phyloP scores from a whole-genome alignment of 345 rosid species.

The Acer yangbiense region DNA sequence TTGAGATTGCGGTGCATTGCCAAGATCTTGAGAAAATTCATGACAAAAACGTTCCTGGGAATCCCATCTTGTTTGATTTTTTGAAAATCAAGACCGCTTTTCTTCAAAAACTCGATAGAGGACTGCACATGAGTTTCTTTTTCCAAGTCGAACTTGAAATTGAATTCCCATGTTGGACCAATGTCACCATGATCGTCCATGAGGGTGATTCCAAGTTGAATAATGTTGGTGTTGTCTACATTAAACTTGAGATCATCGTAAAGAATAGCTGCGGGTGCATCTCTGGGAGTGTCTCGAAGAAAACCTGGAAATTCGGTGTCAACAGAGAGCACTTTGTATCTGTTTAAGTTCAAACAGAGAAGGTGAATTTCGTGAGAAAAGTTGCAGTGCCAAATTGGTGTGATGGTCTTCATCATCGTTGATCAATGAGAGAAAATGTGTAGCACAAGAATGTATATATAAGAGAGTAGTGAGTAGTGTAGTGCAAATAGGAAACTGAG shows the following conservation, averaged over 20 bases:
- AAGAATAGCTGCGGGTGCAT: neutral
- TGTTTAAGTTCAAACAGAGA: neutral
- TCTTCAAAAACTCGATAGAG: neutral
- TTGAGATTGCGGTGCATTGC: neutral
- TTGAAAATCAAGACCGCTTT: neutral
- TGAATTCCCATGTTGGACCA: neutral
- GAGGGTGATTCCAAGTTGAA: constrained; percentile 8
- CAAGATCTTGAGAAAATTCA: neutral
- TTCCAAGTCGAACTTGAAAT: neutral
- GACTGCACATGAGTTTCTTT: neutral
- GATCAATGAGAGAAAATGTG: too few species aligned
- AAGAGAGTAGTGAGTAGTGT: too few species aligned
- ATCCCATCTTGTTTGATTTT: neutral
- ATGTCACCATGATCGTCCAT: neutral
- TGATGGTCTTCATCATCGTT: too few species aligned
- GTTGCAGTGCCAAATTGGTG: neutral
- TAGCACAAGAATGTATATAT: too few species aligned
- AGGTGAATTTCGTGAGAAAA: neutral
- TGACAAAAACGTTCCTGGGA: neutral
- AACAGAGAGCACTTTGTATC: neutral
- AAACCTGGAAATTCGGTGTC: constrained; percentile 14
- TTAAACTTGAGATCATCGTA: constrained; percentile 6
- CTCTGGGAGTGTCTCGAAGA: constrained; percentile 1
- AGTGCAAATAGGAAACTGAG: too few species aligned
- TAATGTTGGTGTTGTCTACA: neutral